Evolutionary conservation across 345 rosid genomes (phyloP).

Genomic region (Citrus hindsii): DNA sequence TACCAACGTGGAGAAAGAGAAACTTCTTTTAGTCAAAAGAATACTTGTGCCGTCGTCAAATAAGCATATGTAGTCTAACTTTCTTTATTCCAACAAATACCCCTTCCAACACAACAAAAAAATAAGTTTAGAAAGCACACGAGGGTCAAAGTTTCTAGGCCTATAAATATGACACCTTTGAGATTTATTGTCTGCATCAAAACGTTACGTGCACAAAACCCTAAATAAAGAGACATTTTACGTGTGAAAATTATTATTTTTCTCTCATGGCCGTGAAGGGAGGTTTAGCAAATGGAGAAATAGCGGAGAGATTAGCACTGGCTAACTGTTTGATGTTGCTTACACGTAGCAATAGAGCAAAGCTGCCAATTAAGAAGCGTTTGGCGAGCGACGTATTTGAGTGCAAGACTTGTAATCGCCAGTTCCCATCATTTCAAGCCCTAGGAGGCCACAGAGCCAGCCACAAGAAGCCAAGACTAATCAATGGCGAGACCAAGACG

Average conservation of each 20-base stretch:
- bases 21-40: neutral
- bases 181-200: neutral
- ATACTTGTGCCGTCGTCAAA: neutral
- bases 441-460: constrained; percentile 79
- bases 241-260: neutral
- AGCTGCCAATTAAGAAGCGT: constrained; percentile 5
- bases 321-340: constrained; percentile 42
- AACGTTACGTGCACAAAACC: neutral
- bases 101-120: neutral
- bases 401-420: constrained; percentile 68
- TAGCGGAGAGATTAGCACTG: constrained; percentile 39
- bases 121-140: too few relatives aligned
- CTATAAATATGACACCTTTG: neutral
- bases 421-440: constrained; percentile 70
- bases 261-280: constrained; percentile 37
- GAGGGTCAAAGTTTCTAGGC: neutral
- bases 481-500: neutral
- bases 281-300: constrained; percentile 34
- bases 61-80: neutral
- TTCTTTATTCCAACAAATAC: too few relatives aligned
- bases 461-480: constrained; percentile 51
- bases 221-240: neutral
- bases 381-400: constrained; percentile 26
- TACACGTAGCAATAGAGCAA: constrained; percentile 30
- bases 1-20: neutral